Conservation (phyloP, 106 monocot genomes). For the Allium cepa region DNA sequence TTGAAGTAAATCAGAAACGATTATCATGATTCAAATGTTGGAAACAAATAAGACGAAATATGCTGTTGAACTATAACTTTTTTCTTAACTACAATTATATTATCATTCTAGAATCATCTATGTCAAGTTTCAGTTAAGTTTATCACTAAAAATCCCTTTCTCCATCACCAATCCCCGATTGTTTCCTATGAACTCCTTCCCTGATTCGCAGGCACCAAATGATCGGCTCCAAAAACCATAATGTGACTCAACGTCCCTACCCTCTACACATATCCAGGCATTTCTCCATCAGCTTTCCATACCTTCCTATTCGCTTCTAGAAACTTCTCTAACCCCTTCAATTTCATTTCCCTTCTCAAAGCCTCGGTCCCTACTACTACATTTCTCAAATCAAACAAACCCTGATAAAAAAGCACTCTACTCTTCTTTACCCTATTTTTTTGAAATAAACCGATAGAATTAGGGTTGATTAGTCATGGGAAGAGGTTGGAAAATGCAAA, state of each 20-base stretch:
- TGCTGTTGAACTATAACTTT: no score
- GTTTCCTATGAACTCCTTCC: conserved; percentile 54
- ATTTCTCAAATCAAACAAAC: conserved; percentile 48
- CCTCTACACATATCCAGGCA: conserved; percentile 71
- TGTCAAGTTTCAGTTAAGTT: no score
- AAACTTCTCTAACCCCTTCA: conserved; percentile 60
- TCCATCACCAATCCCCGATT: conserved; percentile 76
- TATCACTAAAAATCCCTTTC: conserved; percentile 18
- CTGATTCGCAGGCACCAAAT: conserved; percentile 63
- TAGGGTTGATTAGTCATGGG: no score
- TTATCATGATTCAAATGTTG: no score
- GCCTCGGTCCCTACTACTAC: conserved; percentile 85
- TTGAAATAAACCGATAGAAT: no score
- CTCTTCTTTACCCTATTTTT: conserved; percentile 32
- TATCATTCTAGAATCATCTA: no score
- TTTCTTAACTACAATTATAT: no score
- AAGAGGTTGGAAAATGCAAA: no score
- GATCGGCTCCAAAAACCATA: conserved; percentile 62
- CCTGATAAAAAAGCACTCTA: conserved; percentile 71
- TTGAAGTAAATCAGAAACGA: no score
- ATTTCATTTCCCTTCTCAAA: conserved; percentile 58
- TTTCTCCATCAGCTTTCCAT: conserved; percentile 49
- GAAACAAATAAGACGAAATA: no score
- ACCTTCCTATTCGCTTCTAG: conserved; percentile 49
- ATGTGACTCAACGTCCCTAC: conserved; percentile 40